Evolutionary conservation across 768 basidiomycete genomes (phyloP).

Genomic region (Lactarius sanguifluus): DNA sequence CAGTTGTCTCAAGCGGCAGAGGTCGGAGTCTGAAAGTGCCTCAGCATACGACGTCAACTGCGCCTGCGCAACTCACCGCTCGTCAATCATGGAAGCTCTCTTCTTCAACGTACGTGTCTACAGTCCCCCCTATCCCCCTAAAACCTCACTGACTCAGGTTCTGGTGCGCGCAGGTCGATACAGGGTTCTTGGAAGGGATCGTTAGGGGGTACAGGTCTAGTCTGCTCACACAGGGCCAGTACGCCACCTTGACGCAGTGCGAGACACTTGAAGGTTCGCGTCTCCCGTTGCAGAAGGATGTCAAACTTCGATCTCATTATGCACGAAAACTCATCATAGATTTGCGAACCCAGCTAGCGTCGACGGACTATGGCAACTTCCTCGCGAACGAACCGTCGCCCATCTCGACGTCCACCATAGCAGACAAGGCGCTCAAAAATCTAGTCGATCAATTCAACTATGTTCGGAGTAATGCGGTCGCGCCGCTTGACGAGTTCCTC

Average conservation of each 20-base stretch:
- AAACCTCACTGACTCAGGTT: slow-evolving; percentile 34
- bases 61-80: slow-evolving; percentile 4
- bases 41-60: background rate
- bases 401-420: slow-evolving; percentile 89
- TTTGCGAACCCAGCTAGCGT: slow-evolving; percentile 90
- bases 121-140: background rate
- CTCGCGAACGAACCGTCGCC: slow-evolving; percentile 95
- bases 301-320: background rate
- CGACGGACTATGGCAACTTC: slow-evolving; percentile 98
- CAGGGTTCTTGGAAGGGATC: slow-evolving; percentile 78
- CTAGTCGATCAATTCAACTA: slow-evolving; percentile 98
- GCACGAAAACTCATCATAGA: slow-evolving; percentile 48
- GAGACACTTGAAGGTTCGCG: slow-evolving; percentile 89
- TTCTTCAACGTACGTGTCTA: slow-evolving; percentile 73
- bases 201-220: slow-evolving; percentile 93
- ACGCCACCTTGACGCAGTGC: slow-evolving; percentile 93
- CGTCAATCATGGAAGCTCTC: slow-evolving; percentile 70
- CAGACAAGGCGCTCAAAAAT: slow-evolving; percentile 94
- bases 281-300: background rate
- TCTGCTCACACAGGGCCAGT: slow-evolving; percentile 85
- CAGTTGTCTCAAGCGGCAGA: background rate
- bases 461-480: slow-evolving; percentile 85
- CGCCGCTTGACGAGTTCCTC: slow-evolving; percentile 87
- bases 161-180: slow-evolving; percentile 51
- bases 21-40: slow-evolving; percentile 28